Conservation (phyloP, 2,329 filamentous ascomycete genomes). For the Fusarium subtropicale region DNA sequence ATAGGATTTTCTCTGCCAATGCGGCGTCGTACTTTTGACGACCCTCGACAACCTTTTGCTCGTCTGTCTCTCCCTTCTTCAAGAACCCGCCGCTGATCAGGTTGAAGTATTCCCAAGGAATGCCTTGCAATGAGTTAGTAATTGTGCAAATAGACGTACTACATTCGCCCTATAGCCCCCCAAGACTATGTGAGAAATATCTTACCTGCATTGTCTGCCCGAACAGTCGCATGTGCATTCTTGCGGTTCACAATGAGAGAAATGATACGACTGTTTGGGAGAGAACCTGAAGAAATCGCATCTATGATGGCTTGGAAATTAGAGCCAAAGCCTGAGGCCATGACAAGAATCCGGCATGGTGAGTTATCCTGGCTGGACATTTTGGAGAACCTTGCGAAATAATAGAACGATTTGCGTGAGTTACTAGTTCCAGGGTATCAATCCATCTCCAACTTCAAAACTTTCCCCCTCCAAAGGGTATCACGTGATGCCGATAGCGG, state of each 20-base stretch:
- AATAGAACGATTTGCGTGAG: neutral
- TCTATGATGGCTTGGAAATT: constrained; percentile 82
- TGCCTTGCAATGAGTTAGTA: constrained; percentile 20
- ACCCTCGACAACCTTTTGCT: constrained; percentile 63
- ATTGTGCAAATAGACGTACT: neutral
- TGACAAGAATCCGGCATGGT: constrained; percentile 69
- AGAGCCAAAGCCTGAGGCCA: constrained; percentile 79
- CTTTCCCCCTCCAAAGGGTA: constrained; percentile 27
- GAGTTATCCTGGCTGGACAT: constrained; percentile 25
- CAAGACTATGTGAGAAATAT: neutral
- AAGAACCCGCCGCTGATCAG: constrained; percentile 70
- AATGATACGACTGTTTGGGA: constrained; percentile 59
- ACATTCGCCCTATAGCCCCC: neutral
- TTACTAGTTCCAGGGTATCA: constrained; percentile 2
- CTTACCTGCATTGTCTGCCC: constrained; percentile 59
- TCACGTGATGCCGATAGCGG: constrained; percentile 32
- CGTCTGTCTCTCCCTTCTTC: constrained; percentile 69
- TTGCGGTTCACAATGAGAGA: constrained; percentile 62
- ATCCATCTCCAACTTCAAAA: constrained; percentile 14
- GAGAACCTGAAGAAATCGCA: constrained; percentile 54
- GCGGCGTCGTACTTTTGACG: constrained; percentile 81
- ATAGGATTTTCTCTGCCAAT: constrained; percentile 71
- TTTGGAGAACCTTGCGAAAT: neutral
- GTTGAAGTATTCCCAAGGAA: constrained; percentile 80
- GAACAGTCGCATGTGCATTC: constrained; percentile 58